phyloP scores from a whole-genome alignment of 345 rosid species.

The Syzygium aqueum region DNA sequence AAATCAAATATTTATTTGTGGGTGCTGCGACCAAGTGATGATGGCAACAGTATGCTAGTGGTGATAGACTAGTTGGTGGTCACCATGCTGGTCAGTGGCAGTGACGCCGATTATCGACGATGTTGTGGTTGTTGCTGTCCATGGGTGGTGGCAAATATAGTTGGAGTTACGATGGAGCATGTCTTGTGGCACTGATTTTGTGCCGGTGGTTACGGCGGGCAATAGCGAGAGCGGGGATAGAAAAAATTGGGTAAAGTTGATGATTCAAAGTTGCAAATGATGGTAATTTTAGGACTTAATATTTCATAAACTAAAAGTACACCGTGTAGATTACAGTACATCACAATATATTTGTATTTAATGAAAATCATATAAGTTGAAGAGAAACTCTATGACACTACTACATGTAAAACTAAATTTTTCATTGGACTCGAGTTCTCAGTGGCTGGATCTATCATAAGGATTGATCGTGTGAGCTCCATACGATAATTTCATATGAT shows the following conservation, averaged over 20 bases:
- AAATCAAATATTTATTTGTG: neutral
- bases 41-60: neutral
- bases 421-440: neutral
- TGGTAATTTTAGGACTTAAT: neutral
- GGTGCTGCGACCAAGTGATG: neutral
- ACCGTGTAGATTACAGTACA: neutral
- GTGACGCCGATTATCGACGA: neutral
- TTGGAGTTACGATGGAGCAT: neutral
- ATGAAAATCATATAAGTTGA: neutral
- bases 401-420: neutral
- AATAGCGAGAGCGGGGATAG: neutral
- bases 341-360: neutral
- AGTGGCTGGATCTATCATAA: neutral
- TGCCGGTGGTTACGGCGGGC: neutral
- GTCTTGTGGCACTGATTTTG: rapidly evolving
- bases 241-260: neutral
- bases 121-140: rapidly evolving
- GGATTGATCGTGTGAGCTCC: rapidly evolving
- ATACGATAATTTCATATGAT: neutral
- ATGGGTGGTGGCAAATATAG: neutral
- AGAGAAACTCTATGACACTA: rapidly evolving
- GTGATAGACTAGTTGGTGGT: neutral
- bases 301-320: neutral
- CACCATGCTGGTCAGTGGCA: neutral
- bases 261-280: neutral